A percentile compares a stretch with the other conserved stretches of the same genome.
Conservation (phyloP, 164 flowering plant genomes). For the Vitis rotundifolia region DNA sequence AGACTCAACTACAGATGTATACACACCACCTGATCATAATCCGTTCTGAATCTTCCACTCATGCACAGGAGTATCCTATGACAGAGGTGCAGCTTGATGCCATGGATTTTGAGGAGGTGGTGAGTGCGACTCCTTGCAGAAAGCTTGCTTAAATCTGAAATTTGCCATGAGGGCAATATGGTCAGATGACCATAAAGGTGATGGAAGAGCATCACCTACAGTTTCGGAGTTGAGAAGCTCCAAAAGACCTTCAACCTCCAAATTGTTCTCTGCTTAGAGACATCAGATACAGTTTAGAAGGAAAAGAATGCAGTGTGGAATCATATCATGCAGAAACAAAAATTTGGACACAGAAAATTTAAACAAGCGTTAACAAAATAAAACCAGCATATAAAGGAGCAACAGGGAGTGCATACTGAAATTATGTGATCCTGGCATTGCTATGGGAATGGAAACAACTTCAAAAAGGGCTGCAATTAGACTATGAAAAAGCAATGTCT, state of each 20-base stretch:
- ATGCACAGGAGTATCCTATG: background rate
- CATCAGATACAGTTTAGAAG: background rate
- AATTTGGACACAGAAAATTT: background rate
- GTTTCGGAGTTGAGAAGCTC: slow-evolving; percentile 29
- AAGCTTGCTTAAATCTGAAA: slow-evolving; percentile 21
- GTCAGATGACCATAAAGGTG: slow-evolving; percentile 50
- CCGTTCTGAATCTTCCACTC: background rate
- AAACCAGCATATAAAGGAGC: background rate
- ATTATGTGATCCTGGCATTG: too few species aligned
- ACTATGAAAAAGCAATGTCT: too few species aligned
- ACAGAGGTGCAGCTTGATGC: background rate
- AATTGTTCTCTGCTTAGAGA: slow-evolving; percentile 25
- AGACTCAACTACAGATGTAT: background rate
- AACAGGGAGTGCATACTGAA: too few species aligned
- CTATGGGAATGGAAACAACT: too few species aligned
- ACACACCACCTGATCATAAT: background rate
- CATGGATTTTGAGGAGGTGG: background rate
- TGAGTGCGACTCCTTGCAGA: background rate
- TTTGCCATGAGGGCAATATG: slow-evolving; percentile 50
- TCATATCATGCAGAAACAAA: too few species aligned
- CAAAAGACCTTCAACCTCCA: slow-evolving; percentile 36
- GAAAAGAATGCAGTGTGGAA: background rate
- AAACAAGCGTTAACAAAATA: background rate
- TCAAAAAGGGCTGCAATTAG: too few species aligned
- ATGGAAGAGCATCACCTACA: slow-evolving; percentile 34